Evolutionary conservation across 352 stramenopile genomes (phyloP), one percentile per base, ranked within the genome.

Genomic region (Phytophthora constricta): DNA sequence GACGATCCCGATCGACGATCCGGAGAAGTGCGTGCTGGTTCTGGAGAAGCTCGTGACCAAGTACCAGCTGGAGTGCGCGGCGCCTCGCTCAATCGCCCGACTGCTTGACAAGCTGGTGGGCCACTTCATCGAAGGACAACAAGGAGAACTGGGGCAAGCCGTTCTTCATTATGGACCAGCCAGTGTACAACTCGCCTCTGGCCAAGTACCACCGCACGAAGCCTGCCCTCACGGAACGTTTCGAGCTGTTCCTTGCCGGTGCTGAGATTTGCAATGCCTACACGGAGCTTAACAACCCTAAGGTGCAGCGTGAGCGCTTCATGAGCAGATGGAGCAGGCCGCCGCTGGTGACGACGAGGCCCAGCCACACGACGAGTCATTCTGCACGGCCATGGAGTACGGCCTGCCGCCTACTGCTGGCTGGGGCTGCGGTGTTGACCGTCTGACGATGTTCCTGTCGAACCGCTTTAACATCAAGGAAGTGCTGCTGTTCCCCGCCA

Each of bases 181-280:
- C 98, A 1, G 86, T 98, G n/a, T 98, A 98, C 84, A 97, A 96
- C 68, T 98, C 91, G 70, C 97, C 97, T n/a, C 79, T 99, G 50
- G 95, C 97, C 55, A 99, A 99, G 91, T 97, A 97, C 54, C 97
- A 99, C 84, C 85, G 95, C 47, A 87, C 81, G 57, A 97, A 97
- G 63, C 74, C 84, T 2, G 96, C 92, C 5, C 82, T 99, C 52
- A 97, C 97, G 16, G 97, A 99, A 77, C 88, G 98, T 56, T 99
- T 99, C 71, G 98, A 99, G 84, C 82, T 99, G 22, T 99, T 99
- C 81, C 82, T 98, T 5, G 91, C 93, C 11, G 97, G 97, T 41
- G 77, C 94, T n/a, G 98, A 99, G 73, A 91, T 99, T 69, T 98
- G 96, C 59, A 99, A 99, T 78, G 97, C 98, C 14, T 99, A 99